These are phyloP conservation scores for Pseudofabraea citricarpa DNA, from an alignment of 2,329 filamentous ascomycete species.

Conservation along the genomic window DNA sequence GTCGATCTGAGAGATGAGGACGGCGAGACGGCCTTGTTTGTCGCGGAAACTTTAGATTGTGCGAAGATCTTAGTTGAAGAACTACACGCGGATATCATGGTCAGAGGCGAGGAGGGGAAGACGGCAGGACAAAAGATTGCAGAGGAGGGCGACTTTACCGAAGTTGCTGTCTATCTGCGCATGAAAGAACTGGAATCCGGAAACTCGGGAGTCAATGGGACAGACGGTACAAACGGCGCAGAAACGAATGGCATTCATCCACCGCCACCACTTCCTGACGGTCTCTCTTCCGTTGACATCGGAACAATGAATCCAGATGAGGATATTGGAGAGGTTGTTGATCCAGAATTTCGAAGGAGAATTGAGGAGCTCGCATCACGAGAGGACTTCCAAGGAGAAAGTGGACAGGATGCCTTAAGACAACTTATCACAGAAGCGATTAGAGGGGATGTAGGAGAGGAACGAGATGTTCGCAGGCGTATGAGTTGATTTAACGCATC, in stretches of 20 bases:
- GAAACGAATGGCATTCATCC: slow-evolving; percentile 12
- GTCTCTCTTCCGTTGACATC: slow-evolving; percentile 72
- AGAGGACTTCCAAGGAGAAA: slow-evolving; percentile 76
- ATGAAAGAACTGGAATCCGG: slow-evolving; percentile 29
- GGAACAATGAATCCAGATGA: slow-evolving; percentile 67
- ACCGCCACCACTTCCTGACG: slow-evolving; percentile 65
- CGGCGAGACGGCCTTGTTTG: slow-evolving; percentile 89
- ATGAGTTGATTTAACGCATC: slow-evolving; percentile 40
- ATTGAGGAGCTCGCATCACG: slow-evolving; percentile 86
- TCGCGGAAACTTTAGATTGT: slow-evolving; percentile 75
- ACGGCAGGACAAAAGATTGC: slow-evolving; percentile 79
- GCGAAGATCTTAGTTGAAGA: slow-evolving; percentile 80
- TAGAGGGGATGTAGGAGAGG: slow-evolving; percentile 58
- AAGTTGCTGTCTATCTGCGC: slow-evolving; percentile 67
- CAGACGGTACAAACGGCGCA: slow-evolving; percentile 21
- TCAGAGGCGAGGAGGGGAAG: slow-evolving; percentile 68
- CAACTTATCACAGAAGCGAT: slow-evolving; percentile 78
- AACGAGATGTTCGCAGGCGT: slow-evolving; percentile 60
- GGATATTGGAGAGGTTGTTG: slow-evolving; percentile 59
- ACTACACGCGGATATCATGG: slow-evolving; percentile 61
- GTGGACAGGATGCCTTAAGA: slow-evolving; percentile 74
- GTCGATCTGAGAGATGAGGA: slow-evolving; percentile 86
- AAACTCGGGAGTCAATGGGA: slow-evolving; percentile 22
- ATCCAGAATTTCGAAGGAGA: slow-evolving; percentile 76
- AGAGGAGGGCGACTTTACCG: slow-evolving; percentile 71